Base-by-base conservation (phyloP, 345 rosid species). In the Arabis hirsuta region DNA sequence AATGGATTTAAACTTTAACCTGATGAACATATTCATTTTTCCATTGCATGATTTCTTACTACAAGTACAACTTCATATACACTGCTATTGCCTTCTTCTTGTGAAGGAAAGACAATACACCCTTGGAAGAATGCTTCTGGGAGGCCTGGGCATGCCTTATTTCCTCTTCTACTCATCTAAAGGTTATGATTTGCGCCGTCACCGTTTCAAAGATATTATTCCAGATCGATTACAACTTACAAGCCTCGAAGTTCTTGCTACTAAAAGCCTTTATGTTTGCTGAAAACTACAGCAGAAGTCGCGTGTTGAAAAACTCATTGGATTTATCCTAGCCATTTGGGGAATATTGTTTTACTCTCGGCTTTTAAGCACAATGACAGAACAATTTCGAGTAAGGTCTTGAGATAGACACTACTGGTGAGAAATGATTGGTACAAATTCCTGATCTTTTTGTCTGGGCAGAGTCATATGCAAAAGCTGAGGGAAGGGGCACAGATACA, bases 401-500 rank as follows among this genome's bases (percentile, higher is more conserved):
- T 73, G 56, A 66, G 67, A 58, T 38, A 57, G 31, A 61, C 76
- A 32, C 44, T 41, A 31, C 20, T 53, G 34, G 39, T 47, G 59
- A 24, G 7, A 60, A 50, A 45, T 50, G 65, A 20, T 48, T 22
- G 42, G 39, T 61, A 43, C 76, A 56, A 34, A 48, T 43, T 84
- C 60, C 62, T 67, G 66, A 65, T 69, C 44, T 24, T 10, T 41
- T 71, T 69, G 67, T 64, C 54, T 78, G 72, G 55, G 72, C 86
- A 91, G 98, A 82, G 68, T 80, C 87, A 95, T 78, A 91, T 91
- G 99, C 95, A 84, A 88, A 88, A 65, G 78, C 79, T 95, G 71
- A 84, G 97, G 79, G 99, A 95, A 80, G 99, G 99, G 68, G 97
- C 96, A 58, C 99, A 95, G 79, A 79, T 89, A 77, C 97, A 95